These are phyloP conservation scores for Diospyros lotus DNA, from an alignment of 148 eudicot species.

Conservation along the genomic window DNA sequence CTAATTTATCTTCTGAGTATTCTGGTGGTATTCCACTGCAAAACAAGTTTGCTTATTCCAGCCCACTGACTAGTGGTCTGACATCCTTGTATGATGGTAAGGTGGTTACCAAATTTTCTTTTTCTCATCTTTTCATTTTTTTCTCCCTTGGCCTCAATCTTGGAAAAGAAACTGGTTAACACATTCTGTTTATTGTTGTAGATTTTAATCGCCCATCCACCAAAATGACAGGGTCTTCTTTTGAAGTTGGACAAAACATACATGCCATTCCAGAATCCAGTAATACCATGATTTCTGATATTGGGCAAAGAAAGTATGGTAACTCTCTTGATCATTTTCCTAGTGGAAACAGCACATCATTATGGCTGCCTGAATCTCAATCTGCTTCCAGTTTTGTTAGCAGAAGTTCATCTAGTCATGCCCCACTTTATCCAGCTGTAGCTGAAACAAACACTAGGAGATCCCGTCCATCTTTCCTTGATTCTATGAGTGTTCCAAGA, in stretches of 20 bases:
- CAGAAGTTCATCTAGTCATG: conserved; percentile 30
- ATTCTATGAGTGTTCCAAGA: conserved; percentile 62
- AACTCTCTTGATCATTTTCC: conserved; percentile 25
- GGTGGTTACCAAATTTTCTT: neutral
- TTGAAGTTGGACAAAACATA: conserved; percentile 28
- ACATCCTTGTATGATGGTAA: conserved; percentile 27
- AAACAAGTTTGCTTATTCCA: conserved; percentile 37
- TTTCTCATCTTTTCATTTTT: neutral
- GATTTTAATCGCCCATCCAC: conserved; percentile 28
- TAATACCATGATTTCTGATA: conserved; percentile 24
- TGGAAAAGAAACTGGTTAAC: neutral
- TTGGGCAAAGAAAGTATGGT: conserved; percentile 38
- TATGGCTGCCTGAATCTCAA: conserved; percentile 38
- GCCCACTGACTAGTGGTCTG: conserved; percentile 14
- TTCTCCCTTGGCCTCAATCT: neutral
- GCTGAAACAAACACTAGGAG: conserved; percentile 48
- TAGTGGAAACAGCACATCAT: conserved; percentile 26
- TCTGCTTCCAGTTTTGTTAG: conserved; percentile 36
- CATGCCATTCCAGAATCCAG: conserved; percentile 16
- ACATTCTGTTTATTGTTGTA: conserved; percentile 19
- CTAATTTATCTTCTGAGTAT: conserved; percentile 25
- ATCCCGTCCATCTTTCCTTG: conserved; percentile 89
- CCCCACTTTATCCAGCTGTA: conserved; percentile 27
- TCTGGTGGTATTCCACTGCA: conserved; percentile 23
- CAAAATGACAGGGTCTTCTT: conserved; percentile 17